Evolutionary conservation across 163 green algal species (phyloP), one percentile per base, ranked within the genome.

Genomic region (Prototheca cutis): DNA sequence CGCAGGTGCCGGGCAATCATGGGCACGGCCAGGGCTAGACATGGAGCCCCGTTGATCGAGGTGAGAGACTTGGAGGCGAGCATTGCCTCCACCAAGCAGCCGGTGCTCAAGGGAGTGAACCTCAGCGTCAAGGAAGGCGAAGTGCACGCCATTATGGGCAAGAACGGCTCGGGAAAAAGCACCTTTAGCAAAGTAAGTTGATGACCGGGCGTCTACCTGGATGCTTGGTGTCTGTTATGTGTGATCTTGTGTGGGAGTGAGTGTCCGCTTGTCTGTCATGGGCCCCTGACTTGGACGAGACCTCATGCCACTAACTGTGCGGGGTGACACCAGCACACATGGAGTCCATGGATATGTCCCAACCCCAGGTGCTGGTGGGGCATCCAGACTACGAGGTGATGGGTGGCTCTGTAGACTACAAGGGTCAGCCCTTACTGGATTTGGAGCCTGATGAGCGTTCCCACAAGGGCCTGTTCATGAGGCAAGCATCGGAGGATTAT

Each of bases 351-450:
- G n/a, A n/a, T n/a, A n/a, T n/a, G n/a, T n/a, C n/a, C n/a, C n/a
- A n/a, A n/a, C n/a, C n/a, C 48, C 69, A 78, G 59, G 67, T 76
- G 30, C 75, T 96, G 31, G 89, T 98, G 7, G 91, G 91, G 3
- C 91, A 99, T 68, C 93, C 93, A 2, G 89, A 96, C 55, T 99
- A 99, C 73, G 85, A 96, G 62, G 87, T 99, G 13, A 97, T 80
- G 0, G 73, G 31, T 4, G 93, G 93, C 34, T 85, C 75, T 28
- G 92, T 81, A 33, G 75, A 56, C 19, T 87, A 79, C 74, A 90
- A 90, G 61, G 88, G 89, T n/a, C 54, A 93, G 48, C 74, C 97
- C 61, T 74, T 99, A 24, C 84, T 99, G 63, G 87, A 85, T 24
- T 53, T 98, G 55, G 93, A 95, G 68, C 91, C 93, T 0, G 93